Conservation (phyloP, 1,139 yeast genomes). For the Hyphopichia buzzinii region DNA sequence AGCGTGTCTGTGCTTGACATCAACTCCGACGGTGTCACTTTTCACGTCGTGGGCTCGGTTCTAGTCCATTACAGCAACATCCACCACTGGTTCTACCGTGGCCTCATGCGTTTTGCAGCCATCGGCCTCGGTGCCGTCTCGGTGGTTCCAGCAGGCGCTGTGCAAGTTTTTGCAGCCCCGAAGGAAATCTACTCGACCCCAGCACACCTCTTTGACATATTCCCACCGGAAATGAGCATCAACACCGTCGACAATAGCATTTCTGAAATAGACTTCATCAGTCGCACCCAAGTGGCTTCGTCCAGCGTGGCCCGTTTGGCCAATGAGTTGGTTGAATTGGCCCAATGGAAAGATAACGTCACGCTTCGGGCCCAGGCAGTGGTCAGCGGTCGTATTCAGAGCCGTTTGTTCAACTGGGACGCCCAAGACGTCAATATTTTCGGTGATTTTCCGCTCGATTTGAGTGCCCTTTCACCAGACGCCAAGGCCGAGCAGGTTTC, state of each 20-base stretch:
- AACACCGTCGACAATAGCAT: conserved; percentile 18
- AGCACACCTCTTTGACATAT: conserved; percentile 23
- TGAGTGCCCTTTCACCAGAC: conserved; percentile 13
- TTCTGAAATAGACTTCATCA: conserved; percentile 26
- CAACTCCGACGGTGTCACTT: conserved; percentile 21
- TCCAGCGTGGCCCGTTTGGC: conserved; percentile 19
- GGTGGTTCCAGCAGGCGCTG: conserved; percentile 20
- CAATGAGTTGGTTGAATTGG: conserved; percentile 10
- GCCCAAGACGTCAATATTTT: conserved; percentile 16
- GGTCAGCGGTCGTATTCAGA: conserved; percentile 14
- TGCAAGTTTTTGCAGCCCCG: conserved; percentile 21
- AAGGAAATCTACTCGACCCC: conserved; percentile 14
- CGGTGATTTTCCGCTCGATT: conserved; percentile 1
- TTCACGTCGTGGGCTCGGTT: conserved; percentile 23
- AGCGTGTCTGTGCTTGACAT: conserved; percentile 18
- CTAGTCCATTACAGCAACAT: conserved; percentile 25
- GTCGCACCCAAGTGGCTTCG: conserved; percentile 20
- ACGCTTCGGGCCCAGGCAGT: conserved; percentile 20
- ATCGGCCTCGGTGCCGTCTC: conserved; percentile 22
- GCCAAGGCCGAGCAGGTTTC: conserved; percentile 7
- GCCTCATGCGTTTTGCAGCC: conserved; percentile 19
- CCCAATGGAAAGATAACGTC: conserved; percentile 9
- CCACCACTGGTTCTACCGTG: conserved; percentile 17
- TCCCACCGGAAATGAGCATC: conserved; percentile 25
- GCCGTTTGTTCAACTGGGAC: conserved; percentile 13